Evolutionary conservation across 2,329 filamentous ascomycete species (phyloP), one percentile per base, ranked within the genome.

Genomic region (Fusarium torreyae): DNA sequence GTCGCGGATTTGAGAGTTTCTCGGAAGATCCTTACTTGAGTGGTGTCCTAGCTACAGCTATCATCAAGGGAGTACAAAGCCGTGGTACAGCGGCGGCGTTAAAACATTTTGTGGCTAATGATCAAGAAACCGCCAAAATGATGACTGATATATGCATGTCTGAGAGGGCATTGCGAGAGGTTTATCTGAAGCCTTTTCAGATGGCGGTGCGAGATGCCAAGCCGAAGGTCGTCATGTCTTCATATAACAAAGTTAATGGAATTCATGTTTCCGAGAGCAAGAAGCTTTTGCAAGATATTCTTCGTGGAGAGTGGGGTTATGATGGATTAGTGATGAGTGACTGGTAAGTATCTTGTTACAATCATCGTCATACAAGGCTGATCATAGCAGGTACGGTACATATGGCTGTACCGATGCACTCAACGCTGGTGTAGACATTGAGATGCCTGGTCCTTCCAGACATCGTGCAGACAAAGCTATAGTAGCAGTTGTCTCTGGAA

Each of bases 101-200:
- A 20, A 81, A 80, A 53, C 78, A 81, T 42, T 80, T 77, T 57
- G 77, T 72, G 3, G 73, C 71, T 13, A 87, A 87, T 55, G 85
- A 87, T 59, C 81, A 85, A 67, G 85, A 87, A 26, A 69, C 65
- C 53, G 82, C 83, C 57, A 82, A 85, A n/a, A 82, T 84, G 66
- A 79, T 79, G 0, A 80, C 83, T 24, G 79, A 86, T 74, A 81
- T 82, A 26, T 74, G 83, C 20, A 80, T 87, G 45, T 79, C 82
- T 2, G 82, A 88, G 59, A 81, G 88, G 49, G 86, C 88, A 1
- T 75, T 90, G 57, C 81, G 88, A 18, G 89, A 91, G 73, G 86
- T 91, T 17, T 91, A 91, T 67, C 80, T 91, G 5, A 81, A 87
- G 74, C 88, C 89, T 0, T 91, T 91, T 65, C 86, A 90, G 74